Evolutionary conservation across 306 rosid genomes (phyloP).

Genomic region (Quillaja saponaria): DNA sequence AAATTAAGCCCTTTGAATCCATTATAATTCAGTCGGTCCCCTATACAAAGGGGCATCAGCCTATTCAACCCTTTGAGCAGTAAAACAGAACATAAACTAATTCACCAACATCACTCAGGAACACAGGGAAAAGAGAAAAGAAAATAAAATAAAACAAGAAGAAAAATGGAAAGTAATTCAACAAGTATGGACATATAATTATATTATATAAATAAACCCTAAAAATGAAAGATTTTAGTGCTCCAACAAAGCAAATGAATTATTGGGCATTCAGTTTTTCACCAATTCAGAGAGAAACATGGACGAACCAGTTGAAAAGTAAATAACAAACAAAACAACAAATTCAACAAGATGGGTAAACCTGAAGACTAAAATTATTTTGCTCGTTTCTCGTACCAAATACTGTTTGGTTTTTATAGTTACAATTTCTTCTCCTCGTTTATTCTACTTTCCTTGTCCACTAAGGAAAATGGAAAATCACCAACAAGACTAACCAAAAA

Average conservation of each 20-base stretch:
- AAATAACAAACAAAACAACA: too few species aligned
- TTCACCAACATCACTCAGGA: slow-evolving; percentile 19
- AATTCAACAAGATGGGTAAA: slow-evolving; percentile 1
- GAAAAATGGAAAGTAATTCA: background rate
- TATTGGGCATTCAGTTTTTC: background rate
- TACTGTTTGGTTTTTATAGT: background rate
- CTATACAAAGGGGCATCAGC: slow-evolving; percentile 13
- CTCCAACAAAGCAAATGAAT: background rate
- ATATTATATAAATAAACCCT: slow-evolving; percentile 29
- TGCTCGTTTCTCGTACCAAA: background rate
- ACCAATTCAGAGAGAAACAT: slow-evolving; percentile 5
- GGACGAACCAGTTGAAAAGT: too few species aligned
- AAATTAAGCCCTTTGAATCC: slow-evolving; percentile 8
- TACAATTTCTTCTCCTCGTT: background rate
- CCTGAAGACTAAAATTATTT: too few species aligned
- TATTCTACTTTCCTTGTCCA: slow-evolving; percentile 26
- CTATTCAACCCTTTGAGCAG: slow-evolving; percentile 7
- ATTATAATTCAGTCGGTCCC: slow-evolving; percentile 21
- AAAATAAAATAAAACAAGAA: background rate
- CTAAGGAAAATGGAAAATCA: slow-evolving; percentile 9
- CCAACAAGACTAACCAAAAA: background rate
- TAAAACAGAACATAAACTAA: slow-evolving; percentile 11
- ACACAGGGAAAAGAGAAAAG: too few species aligned
- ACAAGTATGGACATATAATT: background rate
- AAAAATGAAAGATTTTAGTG: slow-evolving; percentile 7